Evolutionary conservation across 129 eudicot species (phyloP), one percentile per base, ranked within the genome.

Genomic region (Artemisia annua): DNA sequence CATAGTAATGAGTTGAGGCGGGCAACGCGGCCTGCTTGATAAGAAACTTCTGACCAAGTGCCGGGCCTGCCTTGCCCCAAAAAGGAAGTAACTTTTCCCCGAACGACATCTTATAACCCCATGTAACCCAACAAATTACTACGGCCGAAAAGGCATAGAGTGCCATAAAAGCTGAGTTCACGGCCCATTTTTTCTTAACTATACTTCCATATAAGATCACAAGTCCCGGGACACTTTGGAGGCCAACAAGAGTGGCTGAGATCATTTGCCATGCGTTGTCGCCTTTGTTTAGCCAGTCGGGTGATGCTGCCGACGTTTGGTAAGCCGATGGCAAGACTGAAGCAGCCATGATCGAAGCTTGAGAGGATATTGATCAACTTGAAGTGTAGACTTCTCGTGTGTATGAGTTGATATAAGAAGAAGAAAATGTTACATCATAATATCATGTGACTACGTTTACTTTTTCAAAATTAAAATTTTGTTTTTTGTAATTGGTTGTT

Each of bases 181-280:
- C 87, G 4, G 91, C 91, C 91, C 91, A 86, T 80, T 86, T 86
- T 74, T 86, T 86, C 63, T 86, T 86, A 1, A 87, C 92, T 3
- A 87, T 81, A 66, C 92, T 81, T 49, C 88, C 92, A 71, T 87
- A 87, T 48, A 87, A 85, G 77, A 80, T 87, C 20, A 87, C 88
- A 14, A 87, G 84, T 11, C 92, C 92, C 0, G 92, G 92, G 7
- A 87, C 83, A 72, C 88, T 83, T 22, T 84, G 88, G 26, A 87
- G 92, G 26, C 92, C 92, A 11, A 87, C 92, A 28, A 87, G 84
- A 58, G 93, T 87, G 79, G 93, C 93, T 7, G 93, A 74, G 4
- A 72, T 82, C 87, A 87, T 77, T 50, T 87, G 93, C 93, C 93
- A 87, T 18, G 93, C 83, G 82, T 87, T 87, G 80, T 87, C 93